These are phyloP conservation scores for Debaryomycetaceae sp. DNA, from an alignment of 1,139 yeast genomes.

Conservation along the genomic window DNA sequence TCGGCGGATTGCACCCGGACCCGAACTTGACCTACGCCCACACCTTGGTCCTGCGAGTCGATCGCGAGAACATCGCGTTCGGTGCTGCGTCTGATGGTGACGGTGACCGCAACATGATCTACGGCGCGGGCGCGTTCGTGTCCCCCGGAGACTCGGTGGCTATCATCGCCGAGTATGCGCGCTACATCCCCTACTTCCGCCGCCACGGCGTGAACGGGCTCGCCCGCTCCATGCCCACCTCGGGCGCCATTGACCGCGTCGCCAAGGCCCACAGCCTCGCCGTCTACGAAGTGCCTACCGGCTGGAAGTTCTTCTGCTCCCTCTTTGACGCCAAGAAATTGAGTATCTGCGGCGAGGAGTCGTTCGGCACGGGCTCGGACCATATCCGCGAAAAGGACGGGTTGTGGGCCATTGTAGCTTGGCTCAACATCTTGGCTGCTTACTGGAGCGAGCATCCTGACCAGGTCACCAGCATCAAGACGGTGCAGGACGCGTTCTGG, in stretches of 20 bases:
- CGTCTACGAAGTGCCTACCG: slow-evolving; percentile 94
- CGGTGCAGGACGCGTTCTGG: slow-evolving; percentile 86
- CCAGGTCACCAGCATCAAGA: slow-evolving; percentile 53
- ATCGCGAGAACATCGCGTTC: slow-evolving; percentile 67
- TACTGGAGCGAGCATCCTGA: slow-evolving; percentile 51
- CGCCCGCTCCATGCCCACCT: slow-evolving; percentile 98
- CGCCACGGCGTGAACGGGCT: slow-evolving; percentile 82
- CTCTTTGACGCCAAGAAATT: slow-evolving; percentile 85
- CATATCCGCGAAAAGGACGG: slow-evolving; percentile 98
- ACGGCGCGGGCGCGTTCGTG: slow-evolving; percentile 90
- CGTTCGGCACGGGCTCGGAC: slow-evolving; percentile 95
- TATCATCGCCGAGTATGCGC: slow-evolving; percentile 88
- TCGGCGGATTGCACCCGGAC: slow-evolving; percentile 97
- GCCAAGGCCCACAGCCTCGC: slow-evolving; percentile 68
- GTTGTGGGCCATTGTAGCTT: slow-evolving; percentile 93
- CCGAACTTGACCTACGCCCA: slow-evolving; percentile 94
- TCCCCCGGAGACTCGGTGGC: slow-evolving; percentile 99
- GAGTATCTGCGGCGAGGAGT: slow-evolving; percentile 96
- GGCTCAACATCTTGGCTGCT: slow-evolving; percentile 91
- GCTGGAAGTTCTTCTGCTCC: slow-evolving; percentile 98
- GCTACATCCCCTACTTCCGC: slow-evolving; percentile 79
- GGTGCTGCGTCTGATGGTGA: slow-evolving; percentile 99
- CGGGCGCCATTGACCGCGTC: slow-evolving; percentile 87
- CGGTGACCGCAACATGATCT: slow-evolving; percentile 98
- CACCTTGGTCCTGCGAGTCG: slow-evolving; percentile 78